A percentile compares a stretch with the other conserved stretches of the same genome.
These are phyloP conservation scores for Wickerhamomyces sydowiorum DNA, from an alignment of 805 yeast genomes.

Conservation along the genomic window DNA sequence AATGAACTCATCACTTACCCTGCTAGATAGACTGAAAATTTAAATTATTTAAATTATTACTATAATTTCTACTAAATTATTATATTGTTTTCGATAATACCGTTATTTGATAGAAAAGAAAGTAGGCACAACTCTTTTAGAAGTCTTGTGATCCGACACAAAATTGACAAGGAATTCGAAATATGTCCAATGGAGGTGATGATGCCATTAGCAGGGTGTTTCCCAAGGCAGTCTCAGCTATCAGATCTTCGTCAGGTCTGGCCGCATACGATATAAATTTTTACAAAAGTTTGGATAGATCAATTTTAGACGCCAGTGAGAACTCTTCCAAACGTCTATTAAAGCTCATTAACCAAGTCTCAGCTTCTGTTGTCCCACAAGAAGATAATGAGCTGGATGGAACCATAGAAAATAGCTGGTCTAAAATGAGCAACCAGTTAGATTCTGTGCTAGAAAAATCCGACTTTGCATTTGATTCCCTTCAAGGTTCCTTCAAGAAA, in stretches of 20 bases:
- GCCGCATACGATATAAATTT: conserved; percentile 81
- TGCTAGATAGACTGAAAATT: neutral
- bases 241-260: conserved; percentile 63
- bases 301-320: conserved; percentile 34
- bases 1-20: neutral
- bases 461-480: conserved; percentile 58
- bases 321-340: conserved; percentile 37
- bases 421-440: conserved; percentile 49
- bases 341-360: conserved; percentile 39
- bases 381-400: conserved; percentile 15
- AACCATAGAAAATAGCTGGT: conserved; percentile 51
- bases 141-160: neutral
- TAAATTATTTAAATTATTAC: neutral
- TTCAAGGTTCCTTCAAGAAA: conserved; percentile 13
- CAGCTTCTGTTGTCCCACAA: conserved; percentile 31
- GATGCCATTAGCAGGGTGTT: conserved; percentile 14
- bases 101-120: too few relatives aligned
- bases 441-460: conserved; percentile 74
- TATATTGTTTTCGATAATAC: neutral
- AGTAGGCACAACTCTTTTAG: neutral
- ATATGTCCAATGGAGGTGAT: neutral
- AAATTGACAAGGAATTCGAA: neutral
- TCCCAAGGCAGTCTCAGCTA: conserved; percentile 47
- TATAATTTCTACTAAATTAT: neutral
- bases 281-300: conserved; percentile 53